Base-by-base conservation (phyloP, 2,329 filamentous ascomycete species). In the Fusarium dlaminii region DNA sequence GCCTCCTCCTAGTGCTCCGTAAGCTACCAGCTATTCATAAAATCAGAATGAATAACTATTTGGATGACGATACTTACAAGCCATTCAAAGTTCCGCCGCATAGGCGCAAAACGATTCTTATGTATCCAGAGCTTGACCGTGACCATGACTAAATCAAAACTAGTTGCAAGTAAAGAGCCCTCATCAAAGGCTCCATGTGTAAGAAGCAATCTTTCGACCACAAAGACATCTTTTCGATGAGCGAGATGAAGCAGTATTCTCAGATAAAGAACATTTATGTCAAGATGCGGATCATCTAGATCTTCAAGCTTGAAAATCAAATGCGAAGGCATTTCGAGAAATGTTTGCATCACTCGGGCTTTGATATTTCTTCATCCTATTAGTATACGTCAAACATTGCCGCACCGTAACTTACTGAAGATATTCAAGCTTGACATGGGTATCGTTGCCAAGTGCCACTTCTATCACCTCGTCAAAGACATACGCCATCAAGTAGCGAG, bases 391-490 rank as follows among this genome's bases (percentile, higher is more conserved):
- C 17, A 3, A 24, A 17, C 4, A 14, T 42, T n/a, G 22, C 22
- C 14, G 4, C 7, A 32, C 3, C 15, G 9, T n/a, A 6, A 60
- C 78, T 27, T 64, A 80, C 79, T 74, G 54, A 8, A 80, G 59
- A 22, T 78, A 63, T n/a, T 73, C 70, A 3, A 76, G 32, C 8
- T 65, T 74, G 17, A 64, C 59, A 22, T 70, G 54, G 15, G 64
- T 45, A 17, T 62, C 66, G 5, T 71, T 70, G 1, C 86, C 86
- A 1, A 91, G 79, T 1, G 88, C 88, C 22, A 91, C 82, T 68
- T 90, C 87, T n/a, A 91, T 82, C 5, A 91, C 86, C 59, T 91
- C 89, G 66, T 91, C 89, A 7, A 87, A 83, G 15, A 91, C 82
- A 4, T 82, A 77, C 17, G 86, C 84, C 32, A 90, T 82, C 11